Evolutionary conservation across 805 yeast genomes (phyloP).

Genomic region (Monosporozyma solicola): DNA sequence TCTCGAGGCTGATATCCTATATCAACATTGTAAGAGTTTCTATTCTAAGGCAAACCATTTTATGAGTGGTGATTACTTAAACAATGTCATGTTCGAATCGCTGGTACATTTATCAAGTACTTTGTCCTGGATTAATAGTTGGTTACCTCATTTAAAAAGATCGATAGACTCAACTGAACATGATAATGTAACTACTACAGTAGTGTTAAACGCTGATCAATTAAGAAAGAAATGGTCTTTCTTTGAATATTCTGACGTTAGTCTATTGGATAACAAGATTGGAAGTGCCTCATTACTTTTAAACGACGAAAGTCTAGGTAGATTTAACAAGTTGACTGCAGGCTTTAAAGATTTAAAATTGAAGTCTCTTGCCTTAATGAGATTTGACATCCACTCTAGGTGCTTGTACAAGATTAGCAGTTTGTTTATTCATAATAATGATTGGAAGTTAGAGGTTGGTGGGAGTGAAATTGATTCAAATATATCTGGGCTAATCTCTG

Average conservation of each 20-base stretch:
- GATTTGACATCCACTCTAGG: slow-evolving; percentile 26
- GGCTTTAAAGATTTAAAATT: slow-evolving; percentile 14
- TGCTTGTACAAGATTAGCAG: slow-evolving; percentile 22
- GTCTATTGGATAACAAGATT: slow-evolving; percentile 7
- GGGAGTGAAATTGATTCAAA: slow-evolving; percentile 25
- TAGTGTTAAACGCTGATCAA: slow-evolving; percentile 21
- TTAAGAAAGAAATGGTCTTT: slow-evolving; percentile 34
- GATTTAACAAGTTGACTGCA: slow-evolving; percentile 11
- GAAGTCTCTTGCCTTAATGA: slow-evolving; percentile 16
- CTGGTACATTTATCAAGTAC: slow-evolving; percentile 47
- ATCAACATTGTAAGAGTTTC: slow-evolving; percentile 24
- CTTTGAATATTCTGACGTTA: slow-evolving; percentile 28
- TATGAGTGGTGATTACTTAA: slow-evolving; percentile 46
- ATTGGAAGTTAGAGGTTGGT: slow-evolving; percentile 27
- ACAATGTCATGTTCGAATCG: slow-evolving; percentile 40
- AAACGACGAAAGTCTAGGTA: slow-evolving; percentile 10
- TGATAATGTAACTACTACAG: not conserved
- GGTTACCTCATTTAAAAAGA: slow-evolving; percentile 51
- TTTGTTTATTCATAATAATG: slow-evolving; percentile 16
- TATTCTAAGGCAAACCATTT: slow-evolving; percentile 24
- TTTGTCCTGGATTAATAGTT: slow-evolving; percentile 45
- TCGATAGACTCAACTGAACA: slow-evolving; percentile 18
- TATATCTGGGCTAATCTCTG: slow-evolving; percentile 22
- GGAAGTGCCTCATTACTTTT: slow-evolving; percentile 15
- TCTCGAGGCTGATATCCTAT: slow-evolving; percentile 25